phyloP scores from a whole-genome alignment of 257 asterid genomes.

The Marsdenia floribunda region DNA sequence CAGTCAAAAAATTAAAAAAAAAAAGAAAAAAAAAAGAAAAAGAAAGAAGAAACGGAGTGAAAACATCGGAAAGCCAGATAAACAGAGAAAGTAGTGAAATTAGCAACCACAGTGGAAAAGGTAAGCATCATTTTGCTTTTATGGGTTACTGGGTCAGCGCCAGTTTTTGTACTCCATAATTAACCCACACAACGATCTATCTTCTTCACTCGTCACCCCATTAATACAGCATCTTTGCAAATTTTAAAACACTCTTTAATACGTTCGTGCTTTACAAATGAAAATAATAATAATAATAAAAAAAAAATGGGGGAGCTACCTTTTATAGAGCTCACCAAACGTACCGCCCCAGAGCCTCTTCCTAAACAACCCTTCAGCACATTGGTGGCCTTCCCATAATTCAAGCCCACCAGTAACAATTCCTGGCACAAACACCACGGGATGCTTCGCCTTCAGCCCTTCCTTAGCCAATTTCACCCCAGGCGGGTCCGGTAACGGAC shows the following conservation, averaged over 20 bases:
- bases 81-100: too few relatives aligned
- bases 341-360: conserved; percentile 96
- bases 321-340: conserved; percentile 74
- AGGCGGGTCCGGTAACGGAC: conserved; percentile 78
- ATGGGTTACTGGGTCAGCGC: not conserved
- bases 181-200: not conserved
- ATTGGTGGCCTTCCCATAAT: conserved; percentile 85
- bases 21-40: too few relatives aligned
- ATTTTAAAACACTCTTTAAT: too few relatives aligned
- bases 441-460: conserved; percentile 74
- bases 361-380: conserved; percentile 87
- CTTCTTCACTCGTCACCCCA: not conserved
- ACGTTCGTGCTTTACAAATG: not conserved
- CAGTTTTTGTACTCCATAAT: not conserved
- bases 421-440: conserved; percentile 91
- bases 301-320: conserved; percentile 26
- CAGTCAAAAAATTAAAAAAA: too few relatives aligned
- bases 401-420: conserved; percentile 93
- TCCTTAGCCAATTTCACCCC: conserved; percentile 74
- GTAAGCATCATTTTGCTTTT: not conserved
- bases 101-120: not conserved
- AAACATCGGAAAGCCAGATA: not conserved
- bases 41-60: not conserved
- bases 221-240: not conserved
- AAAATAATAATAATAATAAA: too few relatives aligned